These are phyloP conservation scores for Saccharomycopsis lassenensis DNA, from an alignment of 805 yeast species.

Conservation along the genomic window DNA sequence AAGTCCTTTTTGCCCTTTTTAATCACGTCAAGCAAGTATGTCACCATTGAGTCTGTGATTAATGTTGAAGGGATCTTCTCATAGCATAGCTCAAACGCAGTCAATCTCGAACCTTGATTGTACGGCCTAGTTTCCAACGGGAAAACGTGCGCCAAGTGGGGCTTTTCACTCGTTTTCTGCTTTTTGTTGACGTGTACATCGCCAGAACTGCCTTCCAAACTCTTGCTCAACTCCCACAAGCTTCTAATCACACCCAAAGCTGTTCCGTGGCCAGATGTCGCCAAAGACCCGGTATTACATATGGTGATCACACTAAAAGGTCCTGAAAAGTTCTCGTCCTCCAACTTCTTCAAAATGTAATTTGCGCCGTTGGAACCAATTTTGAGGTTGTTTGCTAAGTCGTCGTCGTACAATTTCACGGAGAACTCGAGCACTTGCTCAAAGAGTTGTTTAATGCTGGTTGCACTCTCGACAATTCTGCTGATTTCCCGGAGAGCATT, in stretches of 20 bases:
- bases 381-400: constrained; percentile 60
- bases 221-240: constrained; percentile 35
- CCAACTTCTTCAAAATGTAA: constrained; percentile 43
- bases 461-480: constrained; percentile 23
- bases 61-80: constrained; percentile 83
- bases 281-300: constrained; percentile 93
- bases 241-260: constrained; percentile 89
- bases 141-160: constrained; percentile 53
- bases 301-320: constrained; percentile 80
- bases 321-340: constrained; percentile 39
- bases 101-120: constrained; percentile 89
- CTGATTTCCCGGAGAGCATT: constrained; percentile 45
- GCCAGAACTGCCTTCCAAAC: too few relatives aligned
- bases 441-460: constrained; percentile 18
- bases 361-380: constrained; percentile 76
- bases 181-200: too few relatives aligned
- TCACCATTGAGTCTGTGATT: constrained; percentile 85
- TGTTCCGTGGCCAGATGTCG: constrained; percentile 96
- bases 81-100: constrained; percentile 81
- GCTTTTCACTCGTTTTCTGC: background rate
- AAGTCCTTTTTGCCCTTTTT: constrained; percentile 18
- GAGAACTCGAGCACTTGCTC: constrained; percentile 31
- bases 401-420: constrained; percentile 56
- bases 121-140: constrained; percentile 95
- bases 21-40: constrained; percentile 49